Conservation (phyloP, 192 early-diverging fungal species). For the Podochytrium sp. region DNA sequence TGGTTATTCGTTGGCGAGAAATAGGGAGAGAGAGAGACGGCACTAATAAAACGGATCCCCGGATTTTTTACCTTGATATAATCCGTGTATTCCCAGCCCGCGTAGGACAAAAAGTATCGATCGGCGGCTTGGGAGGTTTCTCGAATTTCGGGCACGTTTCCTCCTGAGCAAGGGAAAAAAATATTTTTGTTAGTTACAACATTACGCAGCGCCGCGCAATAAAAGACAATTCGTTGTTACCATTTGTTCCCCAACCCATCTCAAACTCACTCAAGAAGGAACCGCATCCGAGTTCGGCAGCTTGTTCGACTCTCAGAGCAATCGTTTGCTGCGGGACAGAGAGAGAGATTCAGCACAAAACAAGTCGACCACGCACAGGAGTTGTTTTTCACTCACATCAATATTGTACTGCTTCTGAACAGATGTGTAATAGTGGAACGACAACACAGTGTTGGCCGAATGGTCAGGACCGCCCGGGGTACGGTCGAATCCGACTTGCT, state of each 20-base stretch:
- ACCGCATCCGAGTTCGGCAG: constrained; percentile 17
- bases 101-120: constrained; percentile 21
- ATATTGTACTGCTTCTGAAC: constrained; percentile 17
- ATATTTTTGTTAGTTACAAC: not conserved
- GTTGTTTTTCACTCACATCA: not conserved
- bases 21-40: not conserved
- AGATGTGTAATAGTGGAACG: constrained; percentile 24
- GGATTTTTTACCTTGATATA: constrained; percentile 9
- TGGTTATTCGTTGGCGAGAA: not conserved
- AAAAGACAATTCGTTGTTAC: not conserved
- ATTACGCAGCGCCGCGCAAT: not conserved
- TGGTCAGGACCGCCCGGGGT: constrained; percentile 13
- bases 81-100: constrained; percentile 36
- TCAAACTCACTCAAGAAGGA: constrained; percentile 34
- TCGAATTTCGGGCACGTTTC: constrained; percentile 8
- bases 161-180: no score
- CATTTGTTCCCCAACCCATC: constrained; percentile 24
- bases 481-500: constrained; percentile 24
- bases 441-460: constrained; percentile 16
- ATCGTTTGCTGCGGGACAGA: constrained; percentile 3
- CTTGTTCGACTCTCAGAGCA: constrained; percentile 14
- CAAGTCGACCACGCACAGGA: not conserved
- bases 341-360: not conserved
- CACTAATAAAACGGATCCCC: not conserved
- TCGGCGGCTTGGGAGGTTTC: constrained; percentile 6